Evolutionary conservation across 2,329 filamentous ascomycete species (phyloP).

Genomic region (Pseudocercospora pini-densiflorae): DNA sequence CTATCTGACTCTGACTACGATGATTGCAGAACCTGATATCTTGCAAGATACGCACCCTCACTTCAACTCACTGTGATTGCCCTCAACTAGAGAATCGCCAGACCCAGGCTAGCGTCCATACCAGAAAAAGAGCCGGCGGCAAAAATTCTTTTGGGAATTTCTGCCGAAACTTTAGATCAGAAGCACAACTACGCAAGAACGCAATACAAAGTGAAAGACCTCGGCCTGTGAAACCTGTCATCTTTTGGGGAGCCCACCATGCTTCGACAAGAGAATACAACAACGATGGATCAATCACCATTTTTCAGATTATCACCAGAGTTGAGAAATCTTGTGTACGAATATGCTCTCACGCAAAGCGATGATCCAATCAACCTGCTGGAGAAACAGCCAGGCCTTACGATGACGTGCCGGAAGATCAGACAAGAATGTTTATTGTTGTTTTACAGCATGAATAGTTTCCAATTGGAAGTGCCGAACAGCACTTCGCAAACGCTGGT

Average conservation of each 20-base stretch:
- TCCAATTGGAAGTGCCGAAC: conserved; percentile 23
- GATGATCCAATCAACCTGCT: background rate
- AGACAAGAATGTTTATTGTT: conserved; percentile 27
- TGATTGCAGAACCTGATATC: too few species aligned
- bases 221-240: background rate
- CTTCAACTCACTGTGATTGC: too few species aligned
- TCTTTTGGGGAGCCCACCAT: background rate
- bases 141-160: background rate
- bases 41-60: too few species aligned
- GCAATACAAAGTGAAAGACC: background rate
- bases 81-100: background rate
- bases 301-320: conserved; percentile 20
- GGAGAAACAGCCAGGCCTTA: conserved; percentile 8
- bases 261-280: background rate
- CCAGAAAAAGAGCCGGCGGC: conserved; percentile 1
- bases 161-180: background rate
- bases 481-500: conserved; percentile 6
- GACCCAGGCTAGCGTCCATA: background rate
- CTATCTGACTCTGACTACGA: background rate
- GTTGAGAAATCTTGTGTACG: conserved; percentile 24
- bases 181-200: background rate
- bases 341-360: conserved; percentile 14
- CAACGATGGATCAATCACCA: conserved; percentile 12
- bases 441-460: conserved; percentile 30
- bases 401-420: conserved; percentile 23